Evolutionary conservation across 2,329 filamentous ascomycete species (phyloP).

Genomic region (Talaromyces verruculosus): DNA sequence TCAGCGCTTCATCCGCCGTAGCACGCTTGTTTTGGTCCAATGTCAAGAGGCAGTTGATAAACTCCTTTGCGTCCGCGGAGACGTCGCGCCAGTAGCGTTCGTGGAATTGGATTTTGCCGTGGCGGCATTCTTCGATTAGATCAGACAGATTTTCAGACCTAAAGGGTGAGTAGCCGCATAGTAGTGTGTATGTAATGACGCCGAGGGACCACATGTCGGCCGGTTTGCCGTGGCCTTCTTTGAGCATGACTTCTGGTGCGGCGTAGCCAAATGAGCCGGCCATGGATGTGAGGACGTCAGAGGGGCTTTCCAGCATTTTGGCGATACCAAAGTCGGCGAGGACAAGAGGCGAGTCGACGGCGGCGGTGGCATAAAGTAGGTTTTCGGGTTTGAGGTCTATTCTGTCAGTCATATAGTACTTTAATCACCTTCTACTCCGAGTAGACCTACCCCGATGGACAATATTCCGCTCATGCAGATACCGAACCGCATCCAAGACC

Average conservation of each 20-base stretch:
- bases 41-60: slow-evolving; percentile 79
- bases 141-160: slow-evolving; percentile 90
- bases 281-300: slow-evolving; percentile 95
- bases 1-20: slow-evolving; percentile 75
- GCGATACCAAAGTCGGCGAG: slow-evolving; percentile 98
- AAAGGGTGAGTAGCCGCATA: slow-evolving; percentile 98
- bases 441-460: slow-evolving; percentile 76
- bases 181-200: slow-evolving; percentile 96
- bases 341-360: slow-evolving; percentile 77
- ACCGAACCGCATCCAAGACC: slow-evolving; percentile 88
- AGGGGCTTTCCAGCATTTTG: slow-evolving; percentile 89
- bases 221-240: slow-evolving; percentile 94
- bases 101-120: slow-evolving; percentile 84
- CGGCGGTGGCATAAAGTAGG: slow-evolving; percentile 82
- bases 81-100: slow-evolving; percentile 99
- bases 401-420: slow-evolving; percentile 6
- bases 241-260: slow-evolving; percentile 96
- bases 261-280: slow-evolving; percentile 97
- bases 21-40: slow-evolving; percentile 74
- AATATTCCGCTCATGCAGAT: slow-evolving; percentile 90
- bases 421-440: too few species aligned
- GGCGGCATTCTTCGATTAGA: slow-evolving; percentile 89
- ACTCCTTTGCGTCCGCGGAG: slow-evolving; percentile 90
- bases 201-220: slow-evolving; percentile 99
- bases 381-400: slow-evolving; percentile 97